phyloP scores from a whole-genome alignment of 495 filamentous ascomycete species.

The Halenospora varia region DNA sequence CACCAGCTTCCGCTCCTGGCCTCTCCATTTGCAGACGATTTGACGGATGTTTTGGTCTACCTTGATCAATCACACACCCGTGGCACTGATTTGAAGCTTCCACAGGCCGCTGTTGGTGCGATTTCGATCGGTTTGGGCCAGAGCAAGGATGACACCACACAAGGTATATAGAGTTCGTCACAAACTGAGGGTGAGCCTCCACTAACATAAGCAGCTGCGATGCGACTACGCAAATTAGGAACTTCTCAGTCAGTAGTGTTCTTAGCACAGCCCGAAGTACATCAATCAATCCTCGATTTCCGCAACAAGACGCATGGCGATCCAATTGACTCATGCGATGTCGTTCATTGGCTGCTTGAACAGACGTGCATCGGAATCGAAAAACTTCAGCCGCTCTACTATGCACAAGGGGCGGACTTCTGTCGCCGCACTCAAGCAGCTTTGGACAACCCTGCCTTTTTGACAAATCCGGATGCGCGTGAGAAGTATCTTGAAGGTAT shows the following conservation, averaged over 20 bases:
- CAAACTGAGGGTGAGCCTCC: constrained; percentile 2
- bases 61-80: no score
- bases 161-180: constrained; percentile 39
- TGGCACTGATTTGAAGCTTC: no score
- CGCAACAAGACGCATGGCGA: constrained; percentile 5
- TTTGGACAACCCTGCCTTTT: constrained; percentile 19
- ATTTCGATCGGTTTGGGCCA: no score
- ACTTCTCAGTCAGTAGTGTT: constrained; percentile 37
- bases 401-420: constrained; percentile 57
- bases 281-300: constrained; percentile 31
- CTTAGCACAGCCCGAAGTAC: constrained; percentile 43
- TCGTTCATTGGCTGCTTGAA: constrained; percentile 53
- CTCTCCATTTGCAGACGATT: constrained; percentile 44
- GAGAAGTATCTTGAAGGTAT: constrained; percentile 34
- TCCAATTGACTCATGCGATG: constrained; percentile 8
- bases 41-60: constrained; percentile 52
- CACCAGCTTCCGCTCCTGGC: constrained; percentile 35
- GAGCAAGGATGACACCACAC: no score
- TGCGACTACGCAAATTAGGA: constrained; percentile 40
- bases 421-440: constrained; percentile 35
- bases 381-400: constrained; percentile 51
- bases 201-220: constrained; percentile 36
- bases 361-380: constrained; percentile 55
- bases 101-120: no score
- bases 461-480: constrained; percentile 27